These are phyloP conservation scores for Xylaria venustula DNA, from an alignment of 495 filamentous ascomycete genomes.

Conservation along the genomic window DNA sequence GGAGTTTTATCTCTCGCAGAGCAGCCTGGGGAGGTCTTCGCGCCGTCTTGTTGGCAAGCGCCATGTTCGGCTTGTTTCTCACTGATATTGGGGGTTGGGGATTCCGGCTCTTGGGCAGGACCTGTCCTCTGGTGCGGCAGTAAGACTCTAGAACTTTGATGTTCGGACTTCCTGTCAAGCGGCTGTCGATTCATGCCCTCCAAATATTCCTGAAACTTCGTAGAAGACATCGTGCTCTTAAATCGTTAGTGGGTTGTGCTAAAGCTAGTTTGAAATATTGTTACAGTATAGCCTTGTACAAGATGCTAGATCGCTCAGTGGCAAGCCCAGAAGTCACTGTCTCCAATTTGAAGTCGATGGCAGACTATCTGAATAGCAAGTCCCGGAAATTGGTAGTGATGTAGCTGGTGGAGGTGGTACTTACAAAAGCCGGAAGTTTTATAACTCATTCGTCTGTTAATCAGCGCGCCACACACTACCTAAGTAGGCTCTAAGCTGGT, in stretches of 20 bases:
- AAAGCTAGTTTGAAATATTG: neutral
- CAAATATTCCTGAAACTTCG: neutral
- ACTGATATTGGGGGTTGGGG: neutral
- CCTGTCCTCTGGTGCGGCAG: neutral
- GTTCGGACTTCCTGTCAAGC: neutral
- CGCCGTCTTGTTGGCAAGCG: neutral
- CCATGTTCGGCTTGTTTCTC: neutral
- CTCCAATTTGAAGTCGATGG: too few species aligned
- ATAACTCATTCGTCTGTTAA: neutral
- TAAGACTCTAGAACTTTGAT: neutral
- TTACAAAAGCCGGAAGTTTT: neutral
- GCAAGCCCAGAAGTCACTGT: too few species aligned
- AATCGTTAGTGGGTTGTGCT: neutral
- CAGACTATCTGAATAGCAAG: too few species aligned
- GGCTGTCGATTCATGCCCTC: slow-evolving; percentile 1
- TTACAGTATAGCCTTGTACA: too few species aligned
- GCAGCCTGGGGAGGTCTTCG: neutral
- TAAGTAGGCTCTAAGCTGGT: too few species aligned
- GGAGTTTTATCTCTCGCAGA: neutral
- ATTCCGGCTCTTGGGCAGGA: neutral
- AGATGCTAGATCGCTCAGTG: too few species aligned
- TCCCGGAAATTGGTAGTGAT: too few species aligned
- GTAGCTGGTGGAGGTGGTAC: neutral
- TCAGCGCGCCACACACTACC: too few species aligned
- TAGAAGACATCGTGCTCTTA: neutral